Evolutionary conservation across 257 asterid species (phyloP).

Genomic region (Nicotiana noctiflora): DNA sequence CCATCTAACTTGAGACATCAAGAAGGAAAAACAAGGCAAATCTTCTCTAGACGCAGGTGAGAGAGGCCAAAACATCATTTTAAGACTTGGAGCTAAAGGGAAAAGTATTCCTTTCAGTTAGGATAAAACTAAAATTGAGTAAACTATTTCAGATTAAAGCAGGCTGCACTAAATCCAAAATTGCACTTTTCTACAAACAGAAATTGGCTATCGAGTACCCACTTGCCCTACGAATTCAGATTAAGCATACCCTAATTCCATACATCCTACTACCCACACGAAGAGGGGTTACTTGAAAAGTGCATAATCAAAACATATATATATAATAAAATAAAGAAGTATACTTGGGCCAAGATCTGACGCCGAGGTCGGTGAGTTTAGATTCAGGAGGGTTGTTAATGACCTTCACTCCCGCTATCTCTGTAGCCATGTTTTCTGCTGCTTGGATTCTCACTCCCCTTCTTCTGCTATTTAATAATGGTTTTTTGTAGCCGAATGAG

Average conservation of each 20-base stretch:
- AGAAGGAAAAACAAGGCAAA: not conserved
- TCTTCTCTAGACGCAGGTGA: not conserved
- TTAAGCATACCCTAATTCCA: too few relatives aligned
- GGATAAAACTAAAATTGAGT: not conserved
- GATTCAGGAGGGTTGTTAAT: conserved; percentile 63
- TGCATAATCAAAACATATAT: too few relatives aligned
- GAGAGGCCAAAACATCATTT: not conserved
- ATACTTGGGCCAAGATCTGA: conserved; percentile 87
- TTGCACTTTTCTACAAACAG: not conserved
- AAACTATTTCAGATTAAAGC: not conserved
- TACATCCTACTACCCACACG: too few relatives aligned
- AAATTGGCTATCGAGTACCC: too few relatives aligned
- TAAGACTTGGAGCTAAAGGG: not conserved
- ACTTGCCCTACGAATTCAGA: too few relatives aligned
- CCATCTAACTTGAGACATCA: not conserved
- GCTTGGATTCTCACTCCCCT: not conserved
- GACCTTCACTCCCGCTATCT: conserved; percentile 60
- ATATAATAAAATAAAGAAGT: not conserved
- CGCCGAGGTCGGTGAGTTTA: conserved; percentile 65
- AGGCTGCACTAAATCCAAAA: not conserved
- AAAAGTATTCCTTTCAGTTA: not conserved
- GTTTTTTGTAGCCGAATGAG: not conserved
- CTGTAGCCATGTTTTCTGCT: conserved; percentile 22
- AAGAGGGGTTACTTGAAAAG: too few relatives aligned
- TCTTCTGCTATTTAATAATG: not conserved